These are phyloP conservation scores for Nicotiana knightiana DNA, from an alignment of 257 asterid genomes.

Conservation along the genomic window DNA sequence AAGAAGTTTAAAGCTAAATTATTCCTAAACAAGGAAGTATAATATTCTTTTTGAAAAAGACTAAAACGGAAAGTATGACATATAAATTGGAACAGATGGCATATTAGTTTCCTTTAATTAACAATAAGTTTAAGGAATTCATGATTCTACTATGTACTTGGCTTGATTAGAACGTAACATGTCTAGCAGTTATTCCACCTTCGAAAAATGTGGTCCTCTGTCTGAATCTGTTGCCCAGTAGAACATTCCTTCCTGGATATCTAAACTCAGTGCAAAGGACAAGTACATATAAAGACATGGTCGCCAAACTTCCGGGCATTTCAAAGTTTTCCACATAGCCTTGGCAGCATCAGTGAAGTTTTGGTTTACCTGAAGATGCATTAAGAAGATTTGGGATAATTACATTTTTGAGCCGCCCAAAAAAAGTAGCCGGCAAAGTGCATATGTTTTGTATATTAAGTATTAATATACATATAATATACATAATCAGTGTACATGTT, in stretches of 20 bases:
- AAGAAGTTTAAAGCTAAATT: too few relatives aligned
- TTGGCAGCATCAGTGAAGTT: constrained; percentile 66
- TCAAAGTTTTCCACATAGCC: constrained; percentile 82
- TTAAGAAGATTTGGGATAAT: background rate
- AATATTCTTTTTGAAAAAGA: too few relatives aligned
- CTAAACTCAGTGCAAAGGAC: constrained; percentile 62
- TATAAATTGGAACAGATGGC: too few relatives aligned
- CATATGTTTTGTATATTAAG: too few relatives aligned
- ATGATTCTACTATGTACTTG: background rate
- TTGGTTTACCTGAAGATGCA: constrained; percentile 55
- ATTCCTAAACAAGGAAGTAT: too few relatives aligned
- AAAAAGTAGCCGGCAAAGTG: too few relatives aligned
- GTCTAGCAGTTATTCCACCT: constrained; percentile 35
- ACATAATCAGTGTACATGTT: too few relatives aligned
- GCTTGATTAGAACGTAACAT: background rate
- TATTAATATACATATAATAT: too few relatives aligned
- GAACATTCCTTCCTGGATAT: constrained; percentile 82
- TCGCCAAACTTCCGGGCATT: constrained; percentile 76
- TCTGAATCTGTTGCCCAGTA: constrained; percentile 83
- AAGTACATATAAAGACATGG: constrained; percentile 90
- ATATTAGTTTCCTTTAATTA: background rate
- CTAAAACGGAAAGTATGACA: too few relatives aligned
- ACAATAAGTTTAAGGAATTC: background rate
- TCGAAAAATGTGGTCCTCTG: constrained; percentile 70
- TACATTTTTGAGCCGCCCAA: too few relatives aligned